Conservation (phyloP, 345 rosid genomes). For the Lumnitzera littorea region DNA sequence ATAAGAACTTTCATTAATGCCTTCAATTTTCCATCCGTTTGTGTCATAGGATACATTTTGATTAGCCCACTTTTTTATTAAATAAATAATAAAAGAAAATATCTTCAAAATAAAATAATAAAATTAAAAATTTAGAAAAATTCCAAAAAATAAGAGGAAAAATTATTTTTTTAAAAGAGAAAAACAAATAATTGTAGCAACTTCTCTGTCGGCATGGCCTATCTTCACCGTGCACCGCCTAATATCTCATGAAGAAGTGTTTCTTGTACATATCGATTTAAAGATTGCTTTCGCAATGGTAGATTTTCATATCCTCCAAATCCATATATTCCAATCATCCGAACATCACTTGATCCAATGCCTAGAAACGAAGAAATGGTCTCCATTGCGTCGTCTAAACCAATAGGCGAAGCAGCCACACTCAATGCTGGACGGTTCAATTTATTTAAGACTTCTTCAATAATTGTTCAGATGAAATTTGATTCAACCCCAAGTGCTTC, state of each 20-base stretch:
- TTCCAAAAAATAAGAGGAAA: no score
- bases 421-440: constrained; percentile 15
- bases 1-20: no score
- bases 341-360: constrained; percentile 5
- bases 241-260: constrained; percentile 14
- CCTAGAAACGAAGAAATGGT: constrained; percentile 5
- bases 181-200: constrained; percentile 5
- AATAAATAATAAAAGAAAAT: no score
- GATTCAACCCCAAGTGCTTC: constrained; percentile 10
- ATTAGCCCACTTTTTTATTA: no score
- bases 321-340: constrained; percentile 18
- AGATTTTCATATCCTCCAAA: constrained; percentile 19
- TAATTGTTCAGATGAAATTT: constrained; percentile 4
- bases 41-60: no score
- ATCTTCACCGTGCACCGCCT: constrained; percentile 4
- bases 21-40: no score
- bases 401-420: constrained; percentile 15
- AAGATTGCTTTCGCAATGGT: constrained; percentile 27
- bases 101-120: no score
- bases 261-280: constrained; percentile 17
- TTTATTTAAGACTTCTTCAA: constrained; percentile 19
- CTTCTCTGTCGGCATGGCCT: constrained; percentile 11
- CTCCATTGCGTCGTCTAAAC: constrained; percentile 12
- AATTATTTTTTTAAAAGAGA: no score
- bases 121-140: no score